Evolutionary conservation across 345 rosid genomes (phyloP).

Genomic region (Hirschfeldia incana): DNA sequence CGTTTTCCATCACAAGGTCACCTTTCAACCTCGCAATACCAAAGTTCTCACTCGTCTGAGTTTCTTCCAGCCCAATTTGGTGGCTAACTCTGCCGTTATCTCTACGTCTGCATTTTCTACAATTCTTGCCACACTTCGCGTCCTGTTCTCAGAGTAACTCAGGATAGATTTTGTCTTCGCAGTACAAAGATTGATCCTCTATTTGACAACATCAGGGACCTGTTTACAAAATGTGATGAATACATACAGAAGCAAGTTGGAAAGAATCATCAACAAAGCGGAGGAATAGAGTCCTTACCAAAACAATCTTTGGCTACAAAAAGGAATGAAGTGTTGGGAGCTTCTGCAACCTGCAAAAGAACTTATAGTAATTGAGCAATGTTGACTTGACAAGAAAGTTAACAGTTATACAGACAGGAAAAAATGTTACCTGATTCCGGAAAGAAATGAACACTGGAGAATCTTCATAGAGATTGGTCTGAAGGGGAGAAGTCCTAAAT

Average conservation of each 20-base stretch:
- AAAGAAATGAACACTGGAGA: slow-evolving; percentile 78
- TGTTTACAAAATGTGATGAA: slow-evolving; percentile 31
- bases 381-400: too few relatives aligned
- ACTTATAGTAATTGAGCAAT: neutral
- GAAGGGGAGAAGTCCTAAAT: slow-evolving; percentile 72
- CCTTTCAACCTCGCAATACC: slow-evolving; percentile 65
- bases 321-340: slow-evolving; percentile 48
- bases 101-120: slow-evolving; percentile 45
- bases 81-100: slow-evolving; percentile 56
- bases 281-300: slow-evolving; percentile 47
- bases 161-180: slow-evolving; percentile 36
- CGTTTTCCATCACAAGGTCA: slow-evolving; percentile 36
- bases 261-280: neutral
- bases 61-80: slow-evolving; percentile 52
- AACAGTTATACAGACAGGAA: neutral
- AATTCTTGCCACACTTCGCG: slow-evolving; percentile 42
- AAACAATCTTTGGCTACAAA: slow-evolving; percentile 64
- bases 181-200: slow-evolving; percentile 36
- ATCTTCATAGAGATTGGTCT: slow-evolving; percentile 71
- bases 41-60: slow-evolving; percentile 36
- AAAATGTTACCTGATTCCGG: slow-evolving; percentile 64
- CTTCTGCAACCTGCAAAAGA: slow-evolving; percentile 49
- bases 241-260: neutral
- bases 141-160: slow-evolving; percentile 55
- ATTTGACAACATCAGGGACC: slow-evolving; percentile 62